Evolutionary conservation across 805 yeast genomes (phyloP), one percentile per base, ranked within the genome.

Genomic region (Naumovozyma dairenensis): DNA sequence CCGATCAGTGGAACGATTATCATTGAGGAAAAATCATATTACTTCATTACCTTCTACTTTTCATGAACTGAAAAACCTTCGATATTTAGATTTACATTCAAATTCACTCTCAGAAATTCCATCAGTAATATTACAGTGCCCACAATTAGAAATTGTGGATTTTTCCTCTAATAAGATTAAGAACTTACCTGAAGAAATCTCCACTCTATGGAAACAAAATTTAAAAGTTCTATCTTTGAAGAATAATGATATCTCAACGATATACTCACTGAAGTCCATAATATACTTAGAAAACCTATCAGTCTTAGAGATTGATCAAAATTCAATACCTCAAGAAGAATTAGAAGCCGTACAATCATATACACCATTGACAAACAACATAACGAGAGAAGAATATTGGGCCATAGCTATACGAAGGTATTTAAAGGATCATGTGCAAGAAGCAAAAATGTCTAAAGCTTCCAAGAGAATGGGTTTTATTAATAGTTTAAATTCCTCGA

Each of bases 381-480:
- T 71, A 55, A 46, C 58, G 63, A 40, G 44, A 35, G 33, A 55
- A 55, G 40, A 69, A 67, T 53, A 49, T 32, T 55, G 60, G 60
- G 51, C 54, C 3, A 37, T 46, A 12, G 59, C 59, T 2, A 29
- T 55, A 16, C 46, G 51, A 25, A 49, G 49, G 34, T 53, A 50
- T 33, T 47, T 58, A 20, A 41, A 39, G 25, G 38, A 45, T 29
- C 43, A 45, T 30, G 40, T 34, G 5, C 31, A 32, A 44, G 58
- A 32, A 37, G 49, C 16, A 25, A 49, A 44, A 39, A 36, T 44
- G 31, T 68, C 80, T n/a, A 67, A 75, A 35, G 82, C 84, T 4
- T 73, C 83, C 0, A 74, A 80, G 49, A 63, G 89, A 41, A 80
- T 78, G 86, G 89, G 87, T 0, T 69, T 80, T 34, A 74, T 80